Evolutionary conservation across 768 basidiomycete genomes (phyloP), one percentile per base, ranked within the genome.

Genomic region (Agaricus subrufescens): DNA sequence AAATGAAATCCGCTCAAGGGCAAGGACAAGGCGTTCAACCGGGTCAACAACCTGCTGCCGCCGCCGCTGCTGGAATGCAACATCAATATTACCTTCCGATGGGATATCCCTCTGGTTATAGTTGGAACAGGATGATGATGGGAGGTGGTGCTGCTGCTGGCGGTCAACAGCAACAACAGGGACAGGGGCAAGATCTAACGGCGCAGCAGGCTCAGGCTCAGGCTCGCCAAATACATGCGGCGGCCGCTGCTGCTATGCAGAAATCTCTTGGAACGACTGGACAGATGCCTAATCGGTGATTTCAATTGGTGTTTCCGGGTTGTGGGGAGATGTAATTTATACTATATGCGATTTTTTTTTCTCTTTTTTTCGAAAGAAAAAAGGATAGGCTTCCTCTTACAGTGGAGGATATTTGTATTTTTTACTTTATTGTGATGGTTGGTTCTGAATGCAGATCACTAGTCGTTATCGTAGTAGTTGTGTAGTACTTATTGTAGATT

Each of bases 1-100:
- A 55, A n/a, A 65, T 54, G 57, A 61, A 39, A 23, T 64, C 26
- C 46, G 57, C 29, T 39, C 49, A 50, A 40, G 37, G n/a, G 2
- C 23, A 27, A 26, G 37, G 48, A 30, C 53, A 46, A 29, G 27
- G 27, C 9, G 31, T 14, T 26, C 57, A 47, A 42, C 56, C 37
- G 5, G 51, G 43, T 39, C 59, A 54, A 27, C 58, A 53, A 26
- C 58, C 30, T 31, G 8, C n/a, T 43, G 38, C 50, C 26, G 10
- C 30, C 7, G 44, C 26, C 1, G 14, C 1, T n/a, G n/a, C 53
- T 4, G 34, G 23, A 4, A 23, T 23, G 29, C 23, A 25, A 30
- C 46, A 48, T 27, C 46, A 48, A 14, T 48, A 48, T 48, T 48
- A 48, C 31, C 3, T 48, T 12, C 65, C 26, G 51, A 56, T 19